Evolutionary conservation across 2,329 filamentous ascomycete genomes (phyloP).

Genomic region (Neonectria neomacrospora): DNA sequence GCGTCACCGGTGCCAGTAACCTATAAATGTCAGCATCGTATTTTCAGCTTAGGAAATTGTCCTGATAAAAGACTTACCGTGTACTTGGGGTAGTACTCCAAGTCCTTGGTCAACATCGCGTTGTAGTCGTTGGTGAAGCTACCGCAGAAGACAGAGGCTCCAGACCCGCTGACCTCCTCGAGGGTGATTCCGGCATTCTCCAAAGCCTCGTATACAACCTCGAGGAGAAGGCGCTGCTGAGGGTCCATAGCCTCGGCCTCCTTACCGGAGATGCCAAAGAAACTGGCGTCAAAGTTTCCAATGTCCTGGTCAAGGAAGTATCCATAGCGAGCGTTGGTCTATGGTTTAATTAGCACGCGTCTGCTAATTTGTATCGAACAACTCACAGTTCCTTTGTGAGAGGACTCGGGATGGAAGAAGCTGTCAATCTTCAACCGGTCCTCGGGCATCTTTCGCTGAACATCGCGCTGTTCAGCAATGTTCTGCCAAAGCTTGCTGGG

Average conservation of each 20-base stretch:
- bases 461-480: conserved; percentile 48
- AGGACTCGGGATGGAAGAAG: conserved; percentile 50
- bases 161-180: conserved; percentile 37
- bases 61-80: conserved; percentile 40
- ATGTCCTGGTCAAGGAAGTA: conserved; percentile 47
- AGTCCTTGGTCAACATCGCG: conserved; percentile 41
- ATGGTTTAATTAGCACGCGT: background rate
- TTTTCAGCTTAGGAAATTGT: background rate
- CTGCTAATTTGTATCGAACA: background rate
- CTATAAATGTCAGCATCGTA: background rate
- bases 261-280: conserved; percentile 53
- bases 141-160: conserved; percentile 47
- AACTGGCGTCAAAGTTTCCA: conserved; percentile 49
- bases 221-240: conserved; percentile 46
- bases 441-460: conserved; percentile 51
- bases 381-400: conserved; percentile 36
- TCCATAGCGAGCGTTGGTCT: conserved; percentile 35
- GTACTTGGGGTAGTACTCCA: conserved; percentile 50
- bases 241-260: conserved; percentile 57
- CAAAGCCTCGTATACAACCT: conserved; percentile 45
- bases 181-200: conserved; percentile 49
- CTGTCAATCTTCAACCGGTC: conserved; percentile 58
- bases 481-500: conserved; percentile 46
- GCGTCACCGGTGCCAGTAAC: conserved; percentile 40
- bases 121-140: conserved; percentile 46